Base-by-base conservation (phyloP, 139 green algal species). In the Micromonas pusilla region DNA sequence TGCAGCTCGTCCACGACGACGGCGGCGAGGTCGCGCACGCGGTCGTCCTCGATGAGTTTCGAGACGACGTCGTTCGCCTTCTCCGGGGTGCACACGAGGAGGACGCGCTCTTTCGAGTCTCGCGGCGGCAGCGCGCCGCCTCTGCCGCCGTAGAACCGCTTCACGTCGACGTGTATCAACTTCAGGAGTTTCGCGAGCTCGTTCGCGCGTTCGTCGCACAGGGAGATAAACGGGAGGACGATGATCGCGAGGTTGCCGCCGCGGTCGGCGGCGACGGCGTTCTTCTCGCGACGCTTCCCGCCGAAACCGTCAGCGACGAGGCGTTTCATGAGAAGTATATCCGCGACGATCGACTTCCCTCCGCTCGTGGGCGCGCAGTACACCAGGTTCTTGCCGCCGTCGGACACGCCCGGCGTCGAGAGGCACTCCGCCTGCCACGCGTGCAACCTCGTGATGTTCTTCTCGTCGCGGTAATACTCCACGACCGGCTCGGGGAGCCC, bases 1-100 rank as follows among this genome's bases (percentile, higher is more conserved):
- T 97, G 93, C 64, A 96, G 83, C 81, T 97, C 93, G 79, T 97
- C 93, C 53, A 97, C 88, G 2, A 96, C 85, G 16, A 97, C 83
- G 3, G 82, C 80, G 4, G 81, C 79, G 63, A 96, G 80, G 38
- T 89, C 76, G 13, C 78, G 73, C 60, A 97, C 72, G 45, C 76
- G 82, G 13, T 89, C 82, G 30, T 96, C 90, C 63, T 88, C 83
- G 21, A 88, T 53, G 3, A 88, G 39, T n/a, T 33, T 33, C 38
- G 83, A 80, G 20, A 96, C 77, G n/a, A 97, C 52, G 5, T 65
- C 64, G 79, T 97, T 96, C 57, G 92, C 92, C 82, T 93, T 95
- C 85, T 97, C 92, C 39, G 96, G 94, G 32, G 92, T 97, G 83
- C 83, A 90, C 38, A 97, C 88, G 21, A 92, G 84, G 1, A 90